Evolutionary conservation across 1,139 yeast genomes (phyloP), one percentile per base, ranked within the genome.

Genomic region (Kazachstania sp.): DNA sequence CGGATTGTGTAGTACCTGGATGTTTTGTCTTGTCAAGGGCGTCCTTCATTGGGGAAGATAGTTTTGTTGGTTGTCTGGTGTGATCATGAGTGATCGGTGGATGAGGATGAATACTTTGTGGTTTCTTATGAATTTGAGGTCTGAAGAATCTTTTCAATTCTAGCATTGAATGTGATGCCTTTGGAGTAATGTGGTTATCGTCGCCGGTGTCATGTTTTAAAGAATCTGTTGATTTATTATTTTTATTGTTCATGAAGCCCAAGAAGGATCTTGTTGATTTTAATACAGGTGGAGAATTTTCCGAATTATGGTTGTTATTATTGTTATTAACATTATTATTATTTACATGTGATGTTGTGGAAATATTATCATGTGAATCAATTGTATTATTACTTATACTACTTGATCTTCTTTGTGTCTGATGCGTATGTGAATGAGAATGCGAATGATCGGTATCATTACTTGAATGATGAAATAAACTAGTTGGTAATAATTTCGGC

Each of bases 61-160:
- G 13, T 30, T 28, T 38, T 13, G 11, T 40, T 15, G 43, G 43
- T 26, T 40, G 23, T 23, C 37, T 15, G 1, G 20, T 12, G 4
- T 13, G 13, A 19, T n/a, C n/a, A 34, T 40, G 43, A 12, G n/a
- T 15, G 18, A 40, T 40, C 12, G 43, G 43, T 23, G 37, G 37
- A 26, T 40, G 43, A 15, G 42, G 47, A 16, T 40, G 47, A 40
- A 40, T 40, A 39, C 34, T 30, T 35, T 20, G 39, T 12, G 35
- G 43, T 37, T 50, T 57, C 37, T 45, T 50, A 36, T 45, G 49
- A 23, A 52, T 42, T 2, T 49, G 34, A 1, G 70, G 67, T 46
- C 67, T 60, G 47, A 83, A 81, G 59, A 83, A 83, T 47, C 87
- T 67, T 60, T 83, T 81, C 62, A 83, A 69, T 60, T 82, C 86